phyloP scores from a whole-genome alignment of 345 rosid genomes.

The Abelmoschus esculentus region DNA sequence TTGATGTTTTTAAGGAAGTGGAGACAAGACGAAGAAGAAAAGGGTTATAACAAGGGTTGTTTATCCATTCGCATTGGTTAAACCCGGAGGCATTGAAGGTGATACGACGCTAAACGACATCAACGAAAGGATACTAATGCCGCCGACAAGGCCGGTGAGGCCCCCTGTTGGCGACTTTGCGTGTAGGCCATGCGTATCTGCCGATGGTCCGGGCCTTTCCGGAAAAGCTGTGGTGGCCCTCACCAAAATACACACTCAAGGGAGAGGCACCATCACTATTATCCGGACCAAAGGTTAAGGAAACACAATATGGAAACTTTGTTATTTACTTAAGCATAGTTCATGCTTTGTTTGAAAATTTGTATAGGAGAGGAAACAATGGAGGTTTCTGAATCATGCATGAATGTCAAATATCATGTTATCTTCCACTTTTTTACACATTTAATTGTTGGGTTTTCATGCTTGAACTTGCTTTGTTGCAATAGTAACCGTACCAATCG shows the following conservation, averaged over 20 bases:
- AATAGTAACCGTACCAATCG: no score
- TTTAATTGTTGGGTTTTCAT: neutral
- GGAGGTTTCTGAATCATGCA: slow-evolving; percentile 7
- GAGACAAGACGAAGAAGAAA: slow-evolving; percentile 24
- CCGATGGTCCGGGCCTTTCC: slow-evolving; percentile 70
- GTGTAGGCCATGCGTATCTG: slow-evolving; percentile 58
- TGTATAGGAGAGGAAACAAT: slow-evolving; percentile 3
- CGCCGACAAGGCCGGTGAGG: slow-evolving; percentile 76
- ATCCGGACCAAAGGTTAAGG: slow-evolving; percentile 79
- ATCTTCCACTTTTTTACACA: neutral
- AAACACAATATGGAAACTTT: neutral
- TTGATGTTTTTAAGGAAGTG: neutral
- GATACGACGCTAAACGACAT: slow-evolving; percentile 80
- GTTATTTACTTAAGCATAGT: neutral
- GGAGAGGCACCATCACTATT: slow-evolving; percentile 90
- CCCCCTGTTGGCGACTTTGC: slow-evolving; percentile 96
- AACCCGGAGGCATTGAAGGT: slow-evolving; percentile 83
- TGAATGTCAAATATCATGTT: slow-evolving; percentile 17
- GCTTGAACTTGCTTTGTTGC: neutral
- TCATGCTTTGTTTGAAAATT: slow-evolving; percentile 15
- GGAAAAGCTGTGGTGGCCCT: slow-evolving; percentile 97
- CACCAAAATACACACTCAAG: slow-evolving; percentile 89
- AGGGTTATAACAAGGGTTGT: slow-evolving; percentile 46
- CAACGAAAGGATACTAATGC: slow-evolving; percentile 72
- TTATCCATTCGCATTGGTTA: slow-evolving; percentile 91